Conservation (phyloP, 495 filamentous ascomycete species). For the Durotheca rogersii region DNA sequence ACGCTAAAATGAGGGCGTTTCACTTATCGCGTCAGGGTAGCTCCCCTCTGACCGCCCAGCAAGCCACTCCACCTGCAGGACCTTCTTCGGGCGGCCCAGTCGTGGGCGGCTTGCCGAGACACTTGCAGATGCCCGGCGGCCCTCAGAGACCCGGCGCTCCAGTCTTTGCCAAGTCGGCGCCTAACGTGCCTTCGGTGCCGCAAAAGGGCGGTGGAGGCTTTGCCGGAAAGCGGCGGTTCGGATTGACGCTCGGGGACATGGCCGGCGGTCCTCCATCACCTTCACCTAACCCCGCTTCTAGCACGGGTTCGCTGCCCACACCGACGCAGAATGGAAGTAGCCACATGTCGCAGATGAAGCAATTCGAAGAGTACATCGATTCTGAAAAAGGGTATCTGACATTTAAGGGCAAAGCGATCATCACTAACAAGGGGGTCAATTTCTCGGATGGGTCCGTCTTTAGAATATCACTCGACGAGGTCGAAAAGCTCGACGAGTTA, state of each 20-base stretch:
- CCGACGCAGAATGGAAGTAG: slow-evolving; percentile 39
- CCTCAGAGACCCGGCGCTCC: slow-evolving; percentile 45
- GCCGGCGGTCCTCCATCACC: slow-evolving; percentile 31
- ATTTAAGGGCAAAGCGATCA: slow-evolving; percentile 89
- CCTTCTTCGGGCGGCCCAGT: slow-evolving; percentile 45
- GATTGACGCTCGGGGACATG: slow-evolving; percentile 46
- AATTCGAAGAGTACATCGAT: slow-evolving; percentile 90
- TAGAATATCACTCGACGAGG: slow-evolving; percentile 91
- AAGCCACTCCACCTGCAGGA: slow-evolving; percentile 19
- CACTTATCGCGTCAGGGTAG: slow-evolving; percentile 50
- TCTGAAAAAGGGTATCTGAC: slow-evolving; percentile 86
- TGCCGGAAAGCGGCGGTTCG: slow-evolving; percentile 34
- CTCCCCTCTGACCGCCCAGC: slow-evolving; percentile 39
- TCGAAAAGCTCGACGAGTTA: slow-evolving; percentile 91
- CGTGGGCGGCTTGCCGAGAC: slow-evolving; percentile 41
- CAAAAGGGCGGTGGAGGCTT: slow-evolving; percentile 21
- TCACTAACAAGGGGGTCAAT: slow-evolving; percentile 85
- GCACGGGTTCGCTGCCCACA: not conserved
- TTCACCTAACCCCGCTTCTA: slow-evolving; percentile 11
- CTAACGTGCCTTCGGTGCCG: slow-evolving; percentile 37
- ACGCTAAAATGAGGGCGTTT: slow-evolving; percentile 78
- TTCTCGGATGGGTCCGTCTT: slow-evolving; percentile 90
- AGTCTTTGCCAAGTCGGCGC: slow-evolving; percentile 51
- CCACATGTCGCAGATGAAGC: slow-evolving; percentile 72
- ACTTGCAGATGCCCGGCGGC: slow-evolving; percentile 44